Percentiles rank a stretch among this genome's conserved stretches.
phyloP scores from a whole-genome alignment of 305 asterid species.

The Lippia alba region DNA sequence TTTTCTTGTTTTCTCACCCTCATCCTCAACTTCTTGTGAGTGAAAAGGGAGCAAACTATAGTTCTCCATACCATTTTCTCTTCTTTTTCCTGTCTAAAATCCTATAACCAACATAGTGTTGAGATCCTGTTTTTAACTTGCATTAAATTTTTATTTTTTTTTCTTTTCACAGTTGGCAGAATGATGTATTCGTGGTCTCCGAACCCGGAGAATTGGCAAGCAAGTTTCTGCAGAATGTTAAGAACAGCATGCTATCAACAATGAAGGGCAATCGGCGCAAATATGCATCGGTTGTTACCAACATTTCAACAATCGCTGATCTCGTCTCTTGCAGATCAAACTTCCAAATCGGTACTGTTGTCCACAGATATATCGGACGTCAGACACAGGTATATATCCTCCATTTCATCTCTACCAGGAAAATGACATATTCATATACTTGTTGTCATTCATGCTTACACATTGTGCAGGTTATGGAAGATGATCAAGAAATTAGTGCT shows the following conservation, averaged over 20 bases:
- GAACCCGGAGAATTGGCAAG: conserved; percentile 99
- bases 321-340: conserved; percentile 85
- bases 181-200: conserved; percentile 98
- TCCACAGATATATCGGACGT: conserved; percentile 97
- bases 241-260: conserved; percentile 79
- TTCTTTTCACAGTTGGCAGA: conserved; percentile 78
- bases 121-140: conserved; percentile 17
- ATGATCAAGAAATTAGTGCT: conserved; percentile 96
- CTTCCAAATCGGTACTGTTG: conserved; percentile 97
- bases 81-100: conserved; percentile 2
- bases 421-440: neutral
- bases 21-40: too few species aligned
- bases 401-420: neutral
- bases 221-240: conserved; percentile 87
- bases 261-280: conserved; percentile 81
- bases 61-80: neutral
- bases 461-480: conserved; percentile 92
- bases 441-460: conserved; percentile 20
- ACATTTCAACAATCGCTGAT: conserved; percentile 81
- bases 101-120: too few species aligned
- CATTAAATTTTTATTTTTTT: conserved; percentile 34
- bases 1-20: too few species aligned
- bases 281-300: conserved; percentile 65
- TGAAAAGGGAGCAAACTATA: too few species aligned
- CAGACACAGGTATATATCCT: conserved; percentile 78